These are phyloP conservation scores for Cajanus cajan DNA, from an alignment of 306 rosid species.

Conservation along the genomic window DNA sequence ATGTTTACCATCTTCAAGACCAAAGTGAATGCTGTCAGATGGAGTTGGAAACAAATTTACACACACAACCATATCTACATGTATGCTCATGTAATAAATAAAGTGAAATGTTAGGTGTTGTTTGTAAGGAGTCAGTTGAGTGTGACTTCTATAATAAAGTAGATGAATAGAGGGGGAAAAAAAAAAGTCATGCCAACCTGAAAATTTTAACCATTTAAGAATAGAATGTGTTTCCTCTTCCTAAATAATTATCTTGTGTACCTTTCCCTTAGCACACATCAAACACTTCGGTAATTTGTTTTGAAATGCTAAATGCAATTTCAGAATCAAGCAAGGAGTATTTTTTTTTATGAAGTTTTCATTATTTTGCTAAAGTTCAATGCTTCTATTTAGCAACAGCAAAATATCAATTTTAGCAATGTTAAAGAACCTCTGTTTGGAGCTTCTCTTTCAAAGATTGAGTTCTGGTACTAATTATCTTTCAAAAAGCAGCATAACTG, in stretches of 20 bases:
- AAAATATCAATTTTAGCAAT: constrained; percentile 1
- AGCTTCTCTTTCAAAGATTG: too few relatives aligned
- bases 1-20: constrained; percentile 10
- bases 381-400: not conserved
- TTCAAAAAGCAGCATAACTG: too few relatives aligned
- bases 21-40: not conserved
- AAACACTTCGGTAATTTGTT: not conserved
- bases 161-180: not conserved
- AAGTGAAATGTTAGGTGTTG: not conserved
- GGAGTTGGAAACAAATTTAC: not conserved
- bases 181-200: not conserved
- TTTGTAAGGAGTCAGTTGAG: not conserved
- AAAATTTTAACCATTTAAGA: not conserved
- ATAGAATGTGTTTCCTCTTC: not conserved
- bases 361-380: not conserved
- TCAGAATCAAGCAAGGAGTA: not conserved
- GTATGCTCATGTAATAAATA: not conserved
- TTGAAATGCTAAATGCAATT: not conserved
- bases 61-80: not conserved
- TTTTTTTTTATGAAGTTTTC: not conserved
- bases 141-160: not conserved
- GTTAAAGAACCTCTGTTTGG: not conserved
- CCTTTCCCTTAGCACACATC: not conserved
- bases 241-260: not conserved
- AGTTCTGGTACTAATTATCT: too few relatives aligned